Conservation (phyloP, 1,284 basidiomycete species). For the Pulchroboletus neoregius region DNA sequence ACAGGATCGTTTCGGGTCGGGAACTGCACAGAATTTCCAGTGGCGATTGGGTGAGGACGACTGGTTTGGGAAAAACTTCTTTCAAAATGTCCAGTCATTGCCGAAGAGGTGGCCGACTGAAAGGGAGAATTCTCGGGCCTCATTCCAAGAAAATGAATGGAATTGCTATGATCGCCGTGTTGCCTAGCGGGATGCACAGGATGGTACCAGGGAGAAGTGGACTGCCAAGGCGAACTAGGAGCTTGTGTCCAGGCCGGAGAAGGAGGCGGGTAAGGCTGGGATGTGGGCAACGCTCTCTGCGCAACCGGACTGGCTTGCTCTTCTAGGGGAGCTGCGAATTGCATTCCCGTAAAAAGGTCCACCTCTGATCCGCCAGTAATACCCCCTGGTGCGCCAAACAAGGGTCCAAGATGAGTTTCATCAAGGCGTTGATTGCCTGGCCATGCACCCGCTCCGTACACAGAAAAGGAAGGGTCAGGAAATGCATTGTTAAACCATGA, state of each 20-base stretch:
- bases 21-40: slow-evolving; percentile 1
- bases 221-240: slow-evolving; percentile 1
- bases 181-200: slow-evolving; percentile 5
- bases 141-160: neutral
- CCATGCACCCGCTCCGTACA: neutral
- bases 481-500: slow-evolving; percentile 3
- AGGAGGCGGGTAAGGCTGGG: neutral
- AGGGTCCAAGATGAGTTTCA: neutral
- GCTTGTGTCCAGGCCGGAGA: neutral
- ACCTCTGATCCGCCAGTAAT: neutral
- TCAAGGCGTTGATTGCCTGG: neutral
- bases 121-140: neutral
- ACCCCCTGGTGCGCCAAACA: neutral
- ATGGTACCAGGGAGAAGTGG: slow-evolving; percentile 2
- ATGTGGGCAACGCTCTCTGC: neutral
- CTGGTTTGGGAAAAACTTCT: neutral
- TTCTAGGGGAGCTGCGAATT: neutral
- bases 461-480: neutral
- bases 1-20: neutral
- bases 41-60: neutral
- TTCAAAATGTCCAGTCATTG: neutral
- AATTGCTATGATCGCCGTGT: neutral
- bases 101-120: slow-evolving; percentile 1
- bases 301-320: slow-evolving; percentile 5
- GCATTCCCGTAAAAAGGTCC: neutral